A percentile compares a stretch with the other conserved stretches of the same genome.
Conservation (phyloP, 139 green algal genomes). For the Picochlorum sp. region DNA sequence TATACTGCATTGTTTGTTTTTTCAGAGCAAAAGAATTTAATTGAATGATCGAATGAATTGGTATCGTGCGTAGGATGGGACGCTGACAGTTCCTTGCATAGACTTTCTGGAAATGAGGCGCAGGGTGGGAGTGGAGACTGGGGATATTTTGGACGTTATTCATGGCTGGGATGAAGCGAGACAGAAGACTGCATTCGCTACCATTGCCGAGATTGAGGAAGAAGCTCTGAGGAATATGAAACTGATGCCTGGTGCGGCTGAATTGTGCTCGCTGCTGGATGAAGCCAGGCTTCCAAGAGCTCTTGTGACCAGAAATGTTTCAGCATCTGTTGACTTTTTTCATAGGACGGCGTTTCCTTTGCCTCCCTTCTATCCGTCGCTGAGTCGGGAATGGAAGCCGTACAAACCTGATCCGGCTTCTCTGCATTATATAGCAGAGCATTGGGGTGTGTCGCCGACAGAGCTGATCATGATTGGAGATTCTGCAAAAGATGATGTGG, state of each 20-base stretch:
- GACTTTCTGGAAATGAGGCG: constrained; percentile 31
- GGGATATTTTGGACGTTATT: constrained; percentile 20
- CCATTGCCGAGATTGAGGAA: constrained; percentile 13
- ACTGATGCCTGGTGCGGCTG: constrained; percentile 58
- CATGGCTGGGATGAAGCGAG: neutral
- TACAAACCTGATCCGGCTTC: constrained; percentile 40
- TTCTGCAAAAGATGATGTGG: constrained; percentile 59
- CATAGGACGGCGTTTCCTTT: constrained; percentile 37
- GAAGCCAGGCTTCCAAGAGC: constrained; percentile 28
- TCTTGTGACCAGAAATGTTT: constrained; percentile 62
- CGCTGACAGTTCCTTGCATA: constrained; percentile 19
- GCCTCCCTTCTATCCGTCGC: constrained; percentile 51
- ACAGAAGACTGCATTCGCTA: neutral
- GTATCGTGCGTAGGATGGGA: constrained; percentile 8
- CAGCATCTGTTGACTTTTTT: constrained; percentile 33
- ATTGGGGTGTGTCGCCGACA: constrained; percentile 45
- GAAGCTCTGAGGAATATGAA: constrained; percentile 57
- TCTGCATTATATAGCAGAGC: constrained; percentile 67
- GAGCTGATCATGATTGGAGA: constrained; percentile 79
- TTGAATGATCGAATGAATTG: too few species aligned
- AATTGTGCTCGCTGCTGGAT: constrained; percentile 54
- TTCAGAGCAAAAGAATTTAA: too few species aligned
- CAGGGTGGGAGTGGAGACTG: neutral
- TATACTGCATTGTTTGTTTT: neutral
- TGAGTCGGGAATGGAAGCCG: constrained; percentile 44